phyloP scores from a whole-genome alignment of 768 basidiomycete species.

The Boletales sp. region DNA sequence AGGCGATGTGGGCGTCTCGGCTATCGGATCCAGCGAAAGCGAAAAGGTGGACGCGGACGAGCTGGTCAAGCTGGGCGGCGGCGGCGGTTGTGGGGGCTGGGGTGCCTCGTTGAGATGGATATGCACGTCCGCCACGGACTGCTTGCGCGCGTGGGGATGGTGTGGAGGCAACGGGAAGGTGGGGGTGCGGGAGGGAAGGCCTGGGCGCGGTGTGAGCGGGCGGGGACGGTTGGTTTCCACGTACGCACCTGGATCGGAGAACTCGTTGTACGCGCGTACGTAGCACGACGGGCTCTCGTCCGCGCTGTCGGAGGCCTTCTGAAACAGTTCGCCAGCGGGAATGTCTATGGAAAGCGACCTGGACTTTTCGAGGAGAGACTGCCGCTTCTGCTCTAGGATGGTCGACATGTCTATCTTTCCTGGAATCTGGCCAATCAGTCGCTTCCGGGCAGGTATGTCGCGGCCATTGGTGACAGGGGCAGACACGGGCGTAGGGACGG shows the following conservation, averaged over 20 bases:
- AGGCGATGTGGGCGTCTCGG: constrained; percentile 39
- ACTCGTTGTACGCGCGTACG: constrained; percentile 31
- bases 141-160: constrained; percentile 78
- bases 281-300: constrained; percentile 18
- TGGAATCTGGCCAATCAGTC: constrained; percentile 49
- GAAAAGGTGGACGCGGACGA: constrained; percentile 49
- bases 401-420: constrained; percentile 41
- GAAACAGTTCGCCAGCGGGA: constrained; percentile 43
- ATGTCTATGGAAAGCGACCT: constrained; percentile 65
- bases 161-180: constrained; percentile 50
- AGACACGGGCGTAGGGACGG: constrained; percentile 26
- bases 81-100: constrained; percentile 14
- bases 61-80: constrained; percentile 24
- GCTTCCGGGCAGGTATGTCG: constrained; percentile 42
- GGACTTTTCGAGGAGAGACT: constrained; percentile 47
- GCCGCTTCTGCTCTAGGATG: constrained; percentile 52
- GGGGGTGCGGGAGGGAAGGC: constrained; percentile 39
- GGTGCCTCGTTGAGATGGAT: constrained; percentile 31
- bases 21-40: constrained; percentile 46
- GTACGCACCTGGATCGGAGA: constrained; percentile 20
- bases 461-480: constrained; percentile 20
- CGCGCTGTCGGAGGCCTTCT: constrained; percentile 15
- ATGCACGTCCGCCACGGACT: constrained; percentile 58
- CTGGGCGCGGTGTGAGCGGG: constrained; percentile 10
- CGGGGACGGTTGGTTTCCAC: neutral